A percentile compares a stretch with the other conserved stretches of the same genome.
Conservation (phyloP, 176 grass and related monocot genomes). For the Canna indica region DNA sequence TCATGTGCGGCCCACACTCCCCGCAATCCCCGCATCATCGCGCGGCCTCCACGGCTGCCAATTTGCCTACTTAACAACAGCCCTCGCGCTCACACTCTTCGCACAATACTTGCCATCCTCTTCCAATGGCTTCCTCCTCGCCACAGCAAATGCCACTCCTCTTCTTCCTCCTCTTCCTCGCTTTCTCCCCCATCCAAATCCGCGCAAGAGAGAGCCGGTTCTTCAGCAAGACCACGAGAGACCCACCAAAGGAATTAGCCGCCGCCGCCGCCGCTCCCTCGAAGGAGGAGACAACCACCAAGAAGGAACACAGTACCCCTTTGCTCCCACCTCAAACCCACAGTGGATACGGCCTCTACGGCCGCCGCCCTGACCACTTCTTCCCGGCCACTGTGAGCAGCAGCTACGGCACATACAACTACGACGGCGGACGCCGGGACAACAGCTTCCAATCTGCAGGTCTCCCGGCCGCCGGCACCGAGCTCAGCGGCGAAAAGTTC, state of each 20-base stretch:
- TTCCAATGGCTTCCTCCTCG: not conserved
- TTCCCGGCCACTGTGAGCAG: no score
- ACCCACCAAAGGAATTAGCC: slow-evolving; percentile 21
- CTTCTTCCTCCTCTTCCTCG: not conserved
- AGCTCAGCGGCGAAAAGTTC: no score
- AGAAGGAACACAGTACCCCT: no score
- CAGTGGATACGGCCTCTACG: no score
- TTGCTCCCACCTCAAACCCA: no score
- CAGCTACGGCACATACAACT: no score
- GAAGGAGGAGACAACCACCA: no score
- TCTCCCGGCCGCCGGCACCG: no score
- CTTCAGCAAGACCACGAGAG: slow-evolving; percentile 18
- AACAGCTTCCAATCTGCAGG: no score
- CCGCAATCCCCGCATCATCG: not conserved
- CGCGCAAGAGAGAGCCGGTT: not conserved
- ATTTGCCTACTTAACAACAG: not conserved
- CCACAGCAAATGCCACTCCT: not conserved
- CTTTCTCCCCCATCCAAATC: not conserved
- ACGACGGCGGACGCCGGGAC: no score
- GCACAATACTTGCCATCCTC: not conserved
- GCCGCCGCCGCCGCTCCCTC: slow-evolving; percentile 10
- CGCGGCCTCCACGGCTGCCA: not conserved
- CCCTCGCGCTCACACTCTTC: not conserved
- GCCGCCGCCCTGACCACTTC: no score
- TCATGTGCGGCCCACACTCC: not conserved